These are phyloP conservation scores for Dentipellis sp. DNA, from an alignment of 768 basidiomycete species.

Conservation along the genomic window DNA sequence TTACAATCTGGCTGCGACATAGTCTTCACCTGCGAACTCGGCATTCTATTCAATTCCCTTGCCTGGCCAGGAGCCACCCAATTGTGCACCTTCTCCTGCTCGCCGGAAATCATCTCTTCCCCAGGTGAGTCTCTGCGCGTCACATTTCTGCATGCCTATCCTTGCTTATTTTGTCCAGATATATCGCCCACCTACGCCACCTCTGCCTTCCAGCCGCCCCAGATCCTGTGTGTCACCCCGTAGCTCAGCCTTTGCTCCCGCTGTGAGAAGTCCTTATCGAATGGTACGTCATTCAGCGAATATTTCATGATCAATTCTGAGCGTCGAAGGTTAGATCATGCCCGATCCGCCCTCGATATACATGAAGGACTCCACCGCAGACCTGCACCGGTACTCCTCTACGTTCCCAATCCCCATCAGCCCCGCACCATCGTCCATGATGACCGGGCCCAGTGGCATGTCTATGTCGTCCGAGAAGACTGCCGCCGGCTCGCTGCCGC, in stretches of 20 bases:
- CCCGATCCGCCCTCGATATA: constrained; percentile 12
- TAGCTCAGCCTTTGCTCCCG: neutral
- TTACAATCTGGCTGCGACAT: neutral
- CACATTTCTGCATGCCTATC: neutral
- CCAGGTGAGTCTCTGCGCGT: constrained; percentile 2
- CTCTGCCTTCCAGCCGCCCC: constrained; percentile 13
- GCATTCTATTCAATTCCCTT: neutral
- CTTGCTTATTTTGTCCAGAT: constrained; percentile 9
- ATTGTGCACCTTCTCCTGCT: neutral
- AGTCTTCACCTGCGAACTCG: neutral
- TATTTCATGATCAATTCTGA: neutral
- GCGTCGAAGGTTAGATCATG: constrained; percentile 1
- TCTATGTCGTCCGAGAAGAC: constrained; percentile 2
- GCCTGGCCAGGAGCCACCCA: neutral
- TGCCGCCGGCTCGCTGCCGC: neutral
- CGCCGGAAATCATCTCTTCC: neutral
- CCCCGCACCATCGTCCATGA: constrained; percentile 5
- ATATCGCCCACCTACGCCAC: constrained; percentile 26
- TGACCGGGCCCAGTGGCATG: constrained; percentile 6
- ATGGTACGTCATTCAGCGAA: constrained; percentile 3
- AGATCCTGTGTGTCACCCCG: constrained; percentile 5
- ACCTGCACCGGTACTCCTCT: constrained; percentile 1
- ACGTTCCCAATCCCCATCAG: constrained; percentile 1
- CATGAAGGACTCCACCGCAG: constrained; percentile 8
- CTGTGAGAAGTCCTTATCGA: constrained; percentile 4